Conservation (phyloP, 305 asterid species). For the Rubia peregrina region DNA sequence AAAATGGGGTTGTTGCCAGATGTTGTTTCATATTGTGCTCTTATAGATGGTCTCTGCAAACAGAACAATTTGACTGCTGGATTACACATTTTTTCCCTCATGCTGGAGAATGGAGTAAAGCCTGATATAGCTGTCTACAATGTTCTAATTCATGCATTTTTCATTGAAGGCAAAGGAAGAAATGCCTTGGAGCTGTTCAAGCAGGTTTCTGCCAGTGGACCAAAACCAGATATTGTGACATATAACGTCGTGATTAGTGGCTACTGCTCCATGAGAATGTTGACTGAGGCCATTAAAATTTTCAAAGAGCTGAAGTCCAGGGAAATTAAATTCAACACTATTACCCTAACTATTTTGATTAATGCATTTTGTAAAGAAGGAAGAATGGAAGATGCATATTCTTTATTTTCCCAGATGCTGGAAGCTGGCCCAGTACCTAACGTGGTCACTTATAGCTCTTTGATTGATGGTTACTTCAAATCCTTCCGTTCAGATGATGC, state of each 20-base stretch:
- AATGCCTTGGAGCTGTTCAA: constrained; percentile 34
- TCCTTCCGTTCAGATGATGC: constrained; percentile 24
- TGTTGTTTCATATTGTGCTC: constrained; percentile 28
- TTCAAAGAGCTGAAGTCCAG: constrained; percentile 29
- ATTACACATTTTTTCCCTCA: constrained; percentile 25
- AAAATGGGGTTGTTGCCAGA: constrained; percentile 33
- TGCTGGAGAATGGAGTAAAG: constrained; percentile 25
- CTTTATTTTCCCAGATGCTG: constrained; percentile 29
- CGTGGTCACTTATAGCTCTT: constrained; percentile 39
- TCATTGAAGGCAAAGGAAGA: constrained; percentile 20
- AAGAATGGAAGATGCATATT: constrained; percentile 30
- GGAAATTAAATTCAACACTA: constrained; percentile 16
- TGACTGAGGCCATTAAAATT: constrained; percentile 28
- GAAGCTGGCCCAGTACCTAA: constrained; percentile 31
- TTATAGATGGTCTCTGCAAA: constrained; percentile 37
- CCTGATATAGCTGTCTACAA: constrained; percentile 35
- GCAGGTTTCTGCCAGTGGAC: constrained; percentile 27
- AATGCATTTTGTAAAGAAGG: constrained; percentile 44
- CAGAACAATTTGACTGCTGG: constrained; percentile 26
- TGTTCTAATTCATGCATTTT: constrained; percentile 31
- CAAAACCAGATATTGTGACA: constrained; percentile 39
- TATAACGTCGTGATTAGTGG: constrained; percentile 35
- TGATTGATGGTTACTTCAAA: constrained; percentile 37
- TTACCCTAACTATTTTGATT: constrained; percentile 30
- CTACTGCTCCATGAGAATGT: constrained; percentile 33